phyloP scores from a whole-genome alignment of 257 asterid genomes.

The Solanum neorickii region DNA sequence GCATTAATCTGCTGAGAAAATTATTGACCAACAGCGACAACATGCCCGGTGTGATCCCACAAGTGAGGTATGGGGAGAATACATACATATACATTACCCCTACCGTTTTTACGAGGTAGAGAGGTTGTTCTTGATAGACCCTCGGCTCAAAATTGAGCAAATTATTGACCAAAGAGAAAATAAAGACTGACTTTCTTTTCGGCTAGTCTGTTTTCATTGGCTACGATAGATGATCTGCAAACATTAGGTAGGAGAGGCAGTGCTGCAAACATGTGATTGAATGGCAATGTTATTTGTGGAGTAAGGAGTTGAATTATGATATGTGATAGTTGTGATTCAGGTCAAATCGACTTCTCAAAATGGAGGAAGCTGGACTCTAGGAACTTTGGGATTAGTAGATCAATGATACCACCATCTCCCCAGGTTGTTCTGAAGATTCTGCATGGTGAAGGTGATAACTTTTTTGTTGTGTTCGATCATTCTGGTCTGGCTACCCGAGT shows the following conservation, averaged over 20 bases:
- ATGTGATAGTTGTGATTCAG: conserved; percentile 12
- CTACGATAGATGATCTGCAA: background rate
- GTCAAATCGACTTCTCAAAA: conserved; percentile 28
- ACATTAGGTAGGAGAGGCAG: background rate
- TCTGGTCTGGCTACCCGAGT: background rate
- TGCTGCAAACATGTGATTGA: background rate
- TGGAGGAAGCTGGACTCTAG: conserved; percentile 68
- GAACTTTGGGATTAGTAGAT: conserved; percentile 43
- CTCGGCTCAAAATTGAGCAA: background rate
- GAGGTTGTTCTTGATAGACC: background rate
- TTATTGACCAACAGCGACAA: background rate
- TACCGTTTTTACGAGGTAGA: background rate
- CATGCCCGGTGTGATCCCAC: background rate
- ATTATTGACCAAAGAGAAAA: background rate
- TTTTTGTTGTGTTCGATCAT: background rate
- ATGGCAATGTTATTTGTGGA: background rate
- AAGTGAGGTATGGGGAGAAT: background rate
- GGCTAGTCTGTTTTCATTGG: background rate
- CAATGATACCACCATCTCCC: conserved; percentile 46
- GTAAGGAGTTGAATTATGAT: background rate
- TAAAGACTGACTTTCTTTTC: background rate
- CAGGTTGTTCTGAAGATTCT: conserved; percentile 47
- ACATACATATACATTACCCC: background rate
- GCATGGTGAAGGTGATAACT: conserved; percentile 38
- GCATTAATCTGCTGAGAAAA: background rate